Conservation (phyloP, 441 rosid species). For the Metrosideros polymorpha region DNA sequence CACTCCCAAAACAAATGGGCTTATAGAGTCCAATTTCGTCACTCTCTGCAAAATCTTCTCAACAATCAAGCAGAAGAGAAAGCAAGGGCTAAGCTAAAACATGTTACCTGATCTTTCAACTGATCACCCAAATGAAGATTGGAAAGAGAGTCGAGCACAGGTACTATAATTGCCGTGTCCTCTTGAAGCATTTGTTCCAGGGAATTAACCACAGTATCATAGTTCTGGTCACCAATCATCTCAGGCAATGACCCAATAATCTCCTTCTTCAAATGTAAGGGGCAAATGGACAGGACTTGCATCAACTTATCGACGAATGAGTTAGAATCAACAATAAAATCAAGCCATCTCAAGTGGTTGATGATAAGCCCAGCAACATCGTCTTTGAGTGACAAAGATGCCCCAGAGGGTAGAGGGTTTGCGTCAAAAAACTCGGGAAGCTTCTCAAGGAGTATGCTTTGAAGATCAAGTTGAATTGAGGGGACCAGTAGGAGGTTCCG, state of each 20-base stretch:
- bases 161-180: slow-evolving; percentile 58
- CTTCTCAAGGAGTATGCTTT: slow-evolving; percentile 61
- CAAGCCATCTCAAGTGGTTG: slow-evolving; percentile 77
- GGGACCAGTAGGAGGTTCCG: slow-evolving; percentile 66
- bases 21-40: not conserved
- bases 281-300: slow-evolving; percentile 67
- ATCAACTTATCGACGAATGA: slow-evolving; percentile 53
- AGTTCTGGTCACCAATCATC: slow-evolving; percentile 65
- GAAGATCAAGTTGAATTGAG: slow-evolving; percentile 57
- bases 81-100: not conserved
- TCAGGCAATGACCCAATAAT: slow-evolving; percentile 86
- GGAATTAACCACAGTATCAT: slow-evolving; percentile 45
- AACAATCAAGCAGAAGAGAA: not conserved
- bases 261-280: slow-evolving; percentile 62
- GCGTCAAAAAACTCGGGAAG: slow-evolving; percentile 63
- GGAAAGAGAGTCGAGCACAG: slow-evolving; percentile 73
- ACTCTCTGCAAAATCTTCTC: not conserved
- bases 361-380: slow-evolving; percentile 70
- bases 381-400: slow-evolving; percentile 34
- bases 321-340: slow-evolving; percentile 47
- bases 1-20: not conserved
- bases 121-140: slow-evolving; percentile 59
- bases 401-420: slow-evolving; percentile 13
- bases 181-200: slow-evolving; percentile 71
- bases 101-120: slow-evolving; percentile 66